A percentile compares a stretch with the other conserved stretches of the same genome.
These are phyloP conservation scores for Aureococcus anophagefferens DNA, from an alignment of 108 stramenopile genomes.

Conservation along the genomic window DNA sequence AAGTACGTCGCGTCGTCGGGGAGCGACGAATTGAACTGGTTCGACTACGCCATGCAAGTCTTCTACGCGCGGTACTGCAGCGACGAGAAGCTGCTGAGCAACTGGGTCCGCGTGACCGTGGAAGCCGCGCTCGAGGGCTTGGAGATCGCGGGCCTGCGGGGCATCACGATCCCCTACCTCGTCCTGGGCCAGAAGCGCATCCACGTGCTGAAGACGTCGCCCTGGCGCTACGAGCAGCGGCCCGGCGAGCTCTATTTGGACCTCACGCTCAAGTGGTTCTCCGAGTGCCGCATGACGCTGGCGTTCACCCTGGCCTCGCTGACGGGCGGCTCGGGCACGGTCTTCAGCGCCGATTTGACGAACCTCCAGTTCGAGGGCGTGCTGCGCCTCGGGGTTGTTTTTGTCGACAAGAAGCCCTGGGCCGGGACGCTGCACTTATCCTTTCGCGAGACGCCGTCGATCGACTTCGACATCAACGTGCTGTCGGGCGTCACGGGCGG, in stretches of 20 bases:
- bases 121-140: neutral
- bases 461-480: neutral
- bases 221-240: neutral
- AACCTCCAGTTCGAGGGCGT: neutral
- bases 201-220: neutral
- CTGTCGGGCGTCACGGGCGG: no score
- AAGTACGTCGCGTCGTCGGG: no score
- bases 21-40: neutral
- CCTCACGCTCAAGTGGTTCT: neutral
- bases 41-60: neutral
- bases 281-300: no score
- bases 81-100: neutral
- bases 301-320: no score
- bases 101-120: neutral
- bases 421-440: neutral
- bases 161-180: neutral
- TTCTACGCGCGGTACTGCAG: neutral
- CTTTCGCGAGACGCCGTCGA: neutral
- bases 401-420: neutral
- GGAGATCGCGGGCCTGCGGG: neutral
- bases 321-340: no score
- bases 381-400: neutral
- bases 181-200: neutral
- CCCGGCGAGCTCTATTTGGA: neutral
- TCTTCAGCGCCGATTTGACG: no score